Evolutionary conservation across 2,329 filamentous ascomycete genomes (phyloP).

Genomic region (Camptophora hylomeconis): DNA sequence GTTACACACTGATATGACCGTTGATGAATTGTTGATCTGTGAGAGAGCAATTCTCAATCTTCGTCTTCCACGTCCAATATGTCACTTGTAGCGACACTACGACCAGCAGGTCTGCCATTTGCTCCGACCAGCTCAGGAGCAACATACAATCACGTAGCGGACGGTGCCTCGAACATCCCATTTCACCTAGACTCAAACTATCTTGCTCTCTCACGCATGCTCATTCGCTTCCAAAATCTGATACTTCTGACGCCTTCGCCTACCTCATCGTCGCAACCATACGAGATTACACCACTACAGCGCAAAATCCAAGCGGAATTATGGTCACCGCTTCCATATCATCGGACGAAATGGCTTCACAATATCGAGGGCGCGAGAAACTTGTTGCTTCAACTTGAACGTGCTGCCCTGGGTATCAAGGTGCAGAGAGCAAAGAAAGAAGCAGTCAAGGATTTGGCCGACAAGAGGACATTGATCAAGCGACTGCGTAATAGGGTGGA

Average conservation of each 20-base stretch:
- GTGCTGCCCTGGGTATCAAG: conserved; percentile 27
- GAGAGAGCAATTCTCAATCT: too few species aligned
- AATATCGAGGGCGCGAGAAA: conserved; percentile 34
- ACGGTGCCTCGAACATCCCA: too few species aligned
- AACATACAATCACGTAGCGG: too few species aligned
- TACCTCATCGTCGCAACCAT: neutral
- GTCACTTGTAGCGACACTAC: too few species aligned
- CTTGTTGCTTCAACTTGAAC: conserved; percentile 28
- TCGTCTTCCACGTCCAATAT: too few species aligned
- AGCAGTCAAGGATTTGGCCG: conserved; percentile 26
- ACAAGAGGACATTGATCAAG: conserved; percentile 21
- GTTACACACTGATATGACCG: too few species aligned
- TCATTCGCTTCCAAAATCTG: conserved; percentile 31
- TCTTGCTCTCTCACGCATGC: conserved; percentile 29
- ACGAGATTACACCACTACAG: conserved; percentile 16
- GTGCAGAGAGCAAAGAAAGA: conserved; percentile 26
- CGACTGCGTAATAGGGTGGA: conserved; percentile 13
- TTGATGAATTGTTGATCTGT: too few species aligned
- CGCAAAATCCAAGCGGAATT: conserved; percentile 16
- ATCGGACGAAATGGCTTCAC: conserved; percentile 27
- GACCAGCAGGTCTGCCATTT: too few species aligned
- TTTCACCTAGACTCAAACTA: conserved; percentile 18
- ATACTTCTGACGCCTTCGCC: conserved; percentile 21
- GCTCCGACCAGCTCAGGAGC: too few species aligned
- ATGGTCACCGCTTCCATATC: conserved; percentile 27